A percentile compares a stretch with the other conserved stretches of the same genome.
Conservation (phyloP, 2,329 filamentous ascomycete genomes). For the Diaporthe humulicola region DNA sequence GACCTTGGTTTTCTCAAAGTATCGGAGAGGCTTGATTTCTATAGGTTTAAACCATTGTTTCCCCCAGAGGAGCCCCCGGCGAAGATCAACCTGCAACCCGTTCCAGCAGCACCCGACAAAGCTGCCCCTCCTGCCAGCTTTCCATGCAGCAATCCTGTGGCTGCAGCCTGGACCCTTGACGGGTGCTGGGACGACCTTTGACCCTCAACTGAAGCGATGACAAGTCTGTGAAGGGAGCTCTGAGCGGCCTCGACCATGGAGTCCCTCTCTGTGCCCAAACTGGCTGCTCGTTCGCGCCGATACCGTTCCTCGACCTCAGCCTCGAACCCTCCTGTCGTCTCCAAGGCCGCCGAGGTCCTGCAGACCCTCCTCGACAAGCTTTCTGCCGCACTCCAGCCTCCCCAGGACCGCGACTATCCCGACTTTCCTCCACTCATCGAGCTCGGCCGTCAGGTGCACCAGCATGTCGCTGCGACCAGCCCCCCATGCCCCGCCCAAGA, state of each 20-base stretch:
- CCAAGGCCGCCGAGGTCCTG: conserved; percentile 73
- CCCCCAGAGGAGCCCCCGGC: neutral
- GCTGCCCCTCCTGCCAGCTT: conserved; percentile 37
- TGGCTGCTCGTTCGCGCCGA: conserved; percentile 67
- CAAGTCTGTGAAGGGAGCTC: conserved; percentile 30
- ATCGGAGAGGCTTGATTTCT: neutral
- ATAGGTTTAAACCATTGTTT: neutral
- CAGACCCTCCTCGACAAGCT: conserved; percentile 66
- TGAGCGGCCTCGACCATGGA: conserved; percentile 35
- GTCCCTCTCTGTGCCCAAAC: conserved; percentile 50
- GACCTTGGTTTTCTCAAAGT: neutral
- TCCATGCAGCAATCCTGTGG: conserved; percentile 45
- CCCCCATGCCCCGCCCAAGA: conserved; percentile 73
- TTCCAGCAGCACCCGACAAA: conserved; percentile 17
- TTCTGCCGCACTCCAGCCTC: conserved; percentile 49
- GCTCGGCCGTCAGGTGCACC: conserved; percentile 74
- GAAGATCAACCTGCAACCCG: neutral
- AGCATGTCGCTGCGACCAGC: conserved; percentile 65
- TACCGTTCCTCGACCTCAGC: conserved; percentile 76
- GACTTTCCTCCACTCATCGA: conserved; percentile 63
- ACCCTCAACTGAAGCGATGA: conserved; percentile 41
- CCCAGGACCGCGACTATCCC: conserved; percentile 60
- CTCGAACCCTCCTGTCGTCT: conserved; percentile 66
- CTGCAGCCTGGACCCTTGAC: conserved; percentile 50
- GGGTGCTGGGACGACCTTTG: conserved; percentile 48